Evolutionary conservation across 768 basidiomycete genomes (phyloP), one percentile per base, ranked within the genome.

Genomic region (Asterophora lycoperdoides): DNA sequence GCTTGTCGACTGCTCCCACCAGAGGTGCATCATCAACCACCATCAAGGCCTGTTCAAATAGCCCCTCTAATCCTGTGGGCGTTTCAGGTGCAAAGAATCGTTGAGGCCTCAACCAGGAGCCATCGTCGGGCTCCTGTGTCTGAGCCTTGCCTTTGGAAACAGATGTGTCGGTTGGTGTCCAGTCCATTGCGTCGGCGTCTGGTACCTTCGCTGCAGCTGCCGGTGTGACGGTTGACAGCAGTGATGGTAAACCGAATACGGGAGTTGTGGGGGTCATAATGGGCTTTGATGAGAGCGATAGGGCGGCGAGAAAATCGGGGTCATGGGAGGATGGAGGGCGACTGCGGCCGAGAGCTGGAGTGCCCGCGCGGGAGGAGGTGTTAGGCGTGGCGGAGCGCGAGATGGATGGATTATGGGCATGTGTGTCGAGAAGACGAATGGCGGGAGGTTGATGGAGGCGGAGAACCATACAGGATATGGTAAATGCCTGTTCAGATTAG

Each of bases 31-130:
- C 80, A 44, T 84, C 81, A 18, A 68, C 68, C 30, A 69, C 68
- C 7, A 85, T 66, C 42, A 72, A 75, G 9, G 85, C 81, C 52
- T 69, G 72, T 48, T 81, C 81, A 52, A 89, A 83, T 13, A 90
- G 65, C 32, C 74, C 71, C 63, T 90, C 87, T 7, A 90, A 72
- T 11, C 87, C 87, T 1, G 87, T 90, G 1, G 86, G 84, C 52
- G 80, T 77, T 61, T 89, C 86, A 0, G 86, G 87, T 13, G 85
- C 77, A 55, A 89, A 90, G 60, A 89, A 90, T 11, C 76, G 74
- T 56, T 88, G 87, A 3, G 83, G 86, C 4, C 80, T 78, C 42
- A 90, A 57, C 80, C 77, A 83, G 19, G 68, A 63, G 45, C 77
- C 73, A 15, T 75, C 66, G 13, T 66, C 58, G 5, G 53, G 53